Evolutionary conservation across 345 rosid genomes (phyloP).

Genomic region (Linum usitatissimum): DNA sequence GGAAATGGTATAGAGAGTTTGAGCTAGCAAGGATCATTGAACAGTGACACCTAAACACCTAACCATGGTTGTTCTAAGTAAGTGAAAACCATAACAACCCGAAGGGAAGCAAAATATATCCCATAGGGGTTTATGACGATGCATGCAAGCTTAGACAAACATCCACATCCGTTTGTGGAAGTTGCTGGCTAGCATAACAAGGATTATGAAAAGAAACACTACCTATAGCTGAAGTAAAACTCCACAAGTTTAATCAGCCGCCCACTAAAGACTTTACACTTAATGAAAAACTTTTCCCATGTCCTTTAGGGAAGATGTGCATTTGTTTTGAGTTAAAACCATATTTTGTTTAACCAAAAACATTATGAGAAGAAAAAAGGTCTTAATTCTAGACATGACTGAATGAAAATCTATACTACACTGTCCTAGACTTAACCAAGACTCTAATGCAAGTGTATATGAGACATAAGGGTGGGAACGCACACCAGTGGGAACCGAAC

Average conservation of each 20-base stretch:
- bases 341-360: slow-evolving; percentile 16
- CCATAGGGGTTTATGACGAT: slow-evolving; percentile 42
- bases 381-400: slow-evolving; percentile 26
- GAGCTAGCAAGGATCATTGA: too few species aligned
- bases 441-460: too few species aligned
- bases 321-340: neutral
- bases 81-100: slow-evolving; percentile 47
- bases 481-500: too few species aligned
- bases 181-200: slow-evolving; percentile 18
- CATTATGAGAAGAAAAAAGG: slow-evolving; percentile 15
- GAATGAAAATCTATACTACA: neutral
- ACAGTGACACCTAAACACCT: slow-evolving; percentile 43
- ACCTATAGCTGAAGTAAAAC: slow-evolving; percentile 33
- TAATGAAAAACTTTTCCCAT: slow-evolving; percentile 27
- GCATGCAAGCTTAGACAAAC: slow-evolving; percentile 47
- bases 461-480: too few species aligned
- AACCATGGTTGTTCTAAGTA: slow-evolving; percentile 66
- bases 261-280: slow-evolving; percentile 30
- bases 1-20: too few species aligned
- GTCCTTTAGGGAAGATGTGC: slow-evolving; percentile 32
- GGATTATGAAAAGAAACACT: slow-evolving; percentile 15
- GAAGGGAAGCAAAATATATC: slow-evolving; percentile 82
- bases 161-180: slow-evolving; percentile 67
- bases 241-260: slow-evolving; percentile 47
- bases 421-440: slow-evolving; percentile 31